These are phyloP conservation scores for Exophiala sp. DNA, from an alignment of 2,329 filamentous ascomycete species.

Conservation along the genomic window DNA sequence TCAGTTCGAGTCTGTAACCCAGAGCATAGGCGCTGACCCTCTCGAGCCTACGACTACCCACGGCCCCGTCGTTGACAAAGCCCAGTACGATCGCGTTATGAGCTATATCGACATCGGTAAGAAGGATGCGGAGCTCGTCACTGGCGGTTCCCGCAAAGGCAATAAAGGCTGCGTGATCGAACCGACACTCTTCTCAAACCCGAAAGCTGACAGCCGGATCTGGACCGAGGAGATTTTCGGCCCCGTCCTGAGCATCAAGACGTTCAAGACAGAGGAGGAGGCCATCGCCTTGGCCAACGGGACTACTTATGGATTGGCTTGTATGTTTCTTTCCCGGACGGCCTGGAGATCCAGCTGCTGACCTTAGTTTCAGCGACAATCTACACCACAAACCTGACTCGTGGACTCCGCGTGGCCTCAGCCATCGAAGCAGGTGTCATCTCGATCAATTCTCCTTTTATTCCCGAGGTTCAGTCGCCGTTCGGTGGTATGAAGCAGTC, in stretches of 20 bases:
- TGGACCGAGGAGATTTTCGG: slow-evolving; percentile 43
- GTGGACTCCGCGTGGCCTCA: slow-evolving; percentile 39
- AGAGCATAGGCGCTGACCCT: slow-evolving; percentile 64
- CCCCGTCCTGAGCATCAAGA: slow-evolving; percentile 37
- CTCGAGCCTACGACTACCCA: slow-evolving; percentile 56
- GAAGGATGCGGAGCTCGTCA: slow-evolving; percentile 36
- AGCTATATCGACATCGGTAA: slow-evolving; percentile 43
- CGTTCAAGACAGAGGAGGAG: slow-evolving; percentile 39
- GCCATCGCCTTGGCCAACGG: slow-evolving; percentile 38
- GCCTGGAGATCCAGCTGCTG: background rate
- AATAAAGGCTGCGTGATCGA: slow-evolving; percentile 38
- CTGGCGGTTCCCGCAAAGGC: slow-evolving; percentile 35
- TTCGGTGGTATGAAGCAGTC: slow-evolving; percentile 46
- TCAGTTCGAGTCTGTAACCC: slow-evolving; percentile 57
- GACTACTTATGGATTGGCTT: slow-evolving; percentile 40
- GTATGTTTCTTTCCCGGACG: slow-evolving; percentile 8
- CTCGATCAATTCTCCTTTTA: slow-evolving; percentile 42
- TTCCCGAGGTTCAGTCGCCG: slow-evolving; percentile 37
- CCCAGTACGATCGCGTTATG: slow-evolving; percentile 43
- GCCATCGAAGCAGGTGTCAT: slow-evolving; percentile 43
- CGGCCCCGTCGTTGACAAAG: slow-evolving; percentile 43
- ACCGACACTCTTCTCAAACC: slow-evolving; percentile 37
- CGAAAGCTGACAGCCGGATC: slow-evolving; percentile 34
- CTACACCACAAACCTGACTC: slow-evolving; percentile 39
- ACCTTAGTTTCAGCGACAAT: slow-evolving; percentile 29